Conservation (phyloP, 2,329 filamentous ascomycete species). For the Chrysosporium keratinophilum region DNA sequence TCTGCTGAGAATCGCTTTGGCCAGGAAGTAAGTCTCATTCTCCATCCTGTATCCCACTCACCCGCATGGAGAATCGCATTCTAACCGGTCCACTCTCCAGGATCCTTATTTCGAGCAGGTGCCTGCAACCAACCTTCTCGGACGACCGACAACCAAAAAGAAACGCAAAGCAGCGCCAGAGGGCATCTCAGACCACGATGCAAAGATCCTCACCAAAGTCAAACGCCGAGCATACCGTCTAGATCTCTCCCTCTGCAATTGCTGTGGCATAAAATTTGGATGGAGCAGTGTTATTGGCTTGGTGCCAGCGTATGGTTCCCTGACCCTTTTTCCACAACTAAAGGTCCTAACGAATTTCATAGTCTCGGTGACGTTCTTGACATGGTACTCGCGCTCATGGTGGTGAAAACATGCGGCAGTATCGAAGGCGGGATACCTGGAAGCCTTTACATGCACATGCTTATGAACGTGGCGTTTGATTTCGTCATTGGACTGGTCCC, state of each 20-base stretch:
- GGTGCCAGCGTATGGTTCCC: conserved; percentile 62
- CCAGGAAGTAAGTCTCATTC: conserved; percentile 27
- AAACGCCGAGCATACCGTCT: conserved; percentile 76
- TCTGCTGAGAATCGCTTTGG: conserved; percentile 35
- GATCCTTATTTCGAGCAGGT: conserved; percentile 86
- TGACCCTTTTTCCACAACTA: not conserved
- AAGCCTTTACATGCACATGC: conserved; percentile 57
- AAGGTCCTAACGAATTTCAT: not conserved
- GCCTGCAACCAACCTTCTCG: conserved; percentile 59
- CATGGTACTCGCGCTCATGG: conserved; percentile 60
- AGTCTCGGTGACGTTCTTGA: conserved; percentile 69
- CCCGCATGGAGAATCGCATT: not conserved
- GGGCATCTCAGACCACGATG: conserved; percentile 75
- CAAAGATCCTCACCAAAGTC: conserved; percentile 69
- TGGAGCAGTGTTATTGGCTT: conserved; percentile 81
- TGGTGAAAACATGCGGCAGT: conserved; percentile 60
- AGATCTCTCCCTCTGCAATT: conserved; percentile 73
- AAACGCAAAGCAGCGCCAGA: conserved; percentile 73
- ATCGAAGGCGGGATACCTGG: conserved; percentile 62
- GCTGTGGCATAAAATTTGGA: conserved; percentile 73
- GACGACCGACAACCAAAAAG: conserved; percentile 61
- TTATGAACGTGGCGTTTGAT: conserved; percentile 58
- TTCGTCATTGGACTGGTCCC: conserved; percentile 43
- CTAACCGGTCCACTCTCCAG: conserved; percentile 37
- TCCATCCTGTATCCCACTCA: not conserved